A percentile compares a stretch with the other conserved stretches of the same genome.
Conservation (phyloP, 2,329 filamentous ascomycete genomes). For the Fusarium verrucosum region DNA sequence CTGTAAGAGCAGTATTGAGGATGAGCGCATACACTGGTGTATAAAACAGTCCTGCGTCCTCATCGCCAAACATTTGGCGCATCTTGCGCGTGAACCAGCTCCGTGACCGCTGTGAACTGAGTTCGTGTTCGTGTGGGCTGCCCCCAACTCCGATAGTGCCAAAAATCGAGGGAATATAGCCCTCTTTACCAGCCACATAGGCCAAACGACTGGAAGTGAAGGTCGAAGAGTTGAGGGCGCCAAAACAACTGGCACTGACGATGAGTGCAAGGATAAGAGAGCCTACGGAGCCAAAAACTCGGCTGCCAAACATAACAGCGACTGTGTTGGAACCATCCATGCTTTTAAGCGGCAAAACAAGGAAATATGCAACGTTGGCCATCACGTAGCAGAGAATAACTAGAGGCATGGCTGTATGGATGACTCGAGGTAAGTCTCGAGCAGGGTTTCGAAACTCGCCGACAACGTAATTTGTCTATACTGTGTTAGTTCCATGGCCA, state of each 20-base stretch:
- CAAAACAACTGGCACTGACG: conserved; percentile 91
- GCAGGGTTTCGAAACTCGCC: conserved; percentile 94
- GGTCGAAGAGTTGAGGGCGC: conserved; percentile 90
- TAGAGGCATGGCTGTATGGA: conserved; percentile 94
- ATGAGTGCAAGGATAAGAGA: conserved; percentile 86
- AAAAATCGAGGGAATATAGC: conserved; percentile 86
- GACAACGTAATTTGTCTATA: conserved; percentile 93
- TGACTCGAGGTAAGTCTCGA: conserved; percentile 90
- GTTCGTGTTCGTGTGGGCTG: conserved; percentile 51
- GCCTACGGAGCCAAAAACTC: conserved; percentile 87
- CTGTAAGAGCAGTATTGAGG: conserved; percentile 79
- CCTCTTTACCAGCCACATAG: conserved; percentile 94
- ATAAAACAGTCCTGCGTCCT: conserved; percentile 82
- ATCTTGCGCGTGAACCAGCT: conserved; percentile 68
- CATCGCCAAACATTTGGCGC: conserved; percentile 75
- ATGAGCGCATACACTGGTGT: conserved; percentile 93
- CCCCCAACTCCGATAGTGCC: conserved; percentile 78
- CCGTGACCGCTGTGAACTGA: conserved; percentile 58
- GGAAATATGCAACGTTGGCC: conserved; percentile 92
- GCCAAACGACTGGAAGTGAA: conserved; percentile 93
- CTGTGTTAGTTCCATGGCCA: conserved; percentile 17
- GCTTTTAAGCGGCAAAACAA: conserved; percentile 82
- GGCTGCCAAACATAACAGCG: conserved; percentile 90
- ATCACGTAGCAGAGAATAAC: conserved; percentile 91
- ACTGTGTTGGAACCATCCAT: conserved; percentile 93